A percentile compares a stretch with the other conserved stretches of the same genome.
Evolutionary conservation across 2,329 filamentous ascomycete species (phyloP).

Genomic region (Aspergillus candidus): DNA sequence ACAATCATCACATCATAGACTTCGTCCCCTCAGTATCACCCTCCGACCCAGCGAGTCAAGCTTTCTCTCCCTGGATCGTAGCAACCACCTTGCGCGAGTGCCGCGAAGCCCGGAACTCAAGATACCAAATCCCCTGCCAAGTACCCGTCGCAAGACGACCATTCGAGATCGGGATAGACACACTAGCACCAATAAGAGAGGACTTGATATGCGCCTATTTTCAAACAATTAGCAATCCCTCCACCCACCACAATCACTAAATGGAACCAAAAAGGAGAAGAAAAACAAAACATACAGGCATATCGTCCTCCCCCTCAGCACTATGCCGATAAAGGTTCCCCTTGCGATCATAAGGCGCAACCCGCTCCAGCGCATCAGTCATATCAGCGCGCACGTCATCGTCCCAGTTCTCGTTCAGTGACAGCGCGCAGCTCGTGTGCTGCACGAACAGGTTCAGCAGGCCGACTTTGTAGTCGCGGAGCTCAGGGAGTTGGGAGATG

Average conservation of each 20-base stretch:
- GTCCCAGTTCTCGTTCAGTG: conserved; percentile 89
- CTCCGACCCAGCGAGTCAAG: conserved; percentile 17
- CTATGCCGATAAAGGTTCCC: conserved; percentile 76
- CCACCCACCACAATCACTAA: neutral
- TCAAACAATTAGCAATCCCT: neutral
- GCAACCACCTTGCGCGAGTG: conserved; percentile 80
- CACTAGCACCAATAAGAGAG: conserved; percentile 77
- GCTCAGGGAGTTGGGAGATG: conserved; percentile 65
- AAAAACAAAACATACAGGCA: conserved; percentile 63
- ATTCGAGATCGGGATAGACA: conserved; percentile 85
- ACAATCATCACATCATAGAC: conserved; percentile 11
- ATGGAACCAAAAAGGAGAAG: conserved; percentile 1
- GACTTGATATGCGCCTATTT: conserved; percentile 83
- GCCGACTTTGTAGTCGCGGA: conserved; percentile 76
- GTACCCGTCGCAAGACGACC: conserved; percentile 66
- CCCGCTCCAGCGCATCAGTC: conserved; percentile 85
- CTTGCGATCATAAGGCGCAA: conserved; percentile 75
- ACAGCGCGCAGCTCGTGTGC: conserved; percentile 87
- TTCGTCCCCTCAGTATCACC: conserved; percentile 2
- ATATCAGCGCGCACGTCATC: conserved; percentile 84
- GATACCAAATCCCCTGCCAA: conserved; percentile 75
- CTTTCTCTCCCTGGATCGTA: conserved; percentile 84
- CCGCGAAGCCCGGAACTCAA: conserved; percentile 75
- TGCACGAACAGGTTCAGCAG: conserved; percentile 87
- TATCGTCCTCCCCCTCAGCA: conserved; percentile 85